These are phyloP conservation scores for Lodderomyces beijingensis DNA, from an alignment of 1,139 yeast genomes.

Conservation along the genomic window DNA sequence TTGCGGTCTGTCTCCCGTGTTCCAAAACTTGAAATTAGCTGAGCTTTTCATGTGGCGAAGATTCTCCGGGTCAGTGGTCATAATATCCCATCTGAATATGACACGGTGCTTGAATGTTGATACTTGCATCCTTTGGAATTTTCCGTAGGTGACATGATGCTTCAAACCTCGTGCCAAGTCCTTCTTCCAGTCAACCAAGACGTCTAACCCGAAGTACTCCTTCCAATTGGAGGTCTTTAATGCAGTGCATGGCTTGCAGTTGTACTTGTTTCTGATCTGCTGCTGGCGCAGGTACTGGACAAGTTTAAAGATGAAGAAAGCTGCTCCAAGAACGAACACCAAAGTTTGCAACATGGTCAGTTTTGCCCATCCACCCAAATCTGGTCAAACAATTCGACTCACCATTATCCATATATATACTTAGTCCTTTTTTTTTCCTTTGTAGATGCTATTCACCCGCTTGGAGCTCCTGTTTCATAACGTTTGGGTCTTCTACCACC, in stretches of 20 bases:
- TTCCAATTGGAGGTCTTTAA: slow-evolving; percentile 1
- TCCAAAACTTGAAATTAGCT: slow-evolving; percentile 39
- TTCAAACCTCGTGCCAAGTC: slow-evolving; percentile 1
- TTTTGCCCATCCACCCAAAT: too few relatives aligned
- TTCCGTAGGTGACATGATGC: slow-evolving; percentile 1
- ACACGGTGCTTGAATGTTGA: slow-evolving; percentile 4
- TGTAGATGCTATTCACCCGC: too few relatives aligned
- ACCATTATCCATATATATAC: too few relatives aligned
- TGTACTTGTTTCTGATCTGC: background rate
- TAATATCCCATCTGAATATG: slow-evolving; percentile 5
- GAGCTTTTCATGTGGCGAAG: slow-evolving; percentile 29
- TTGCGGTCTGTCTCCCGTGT: slow-evolving; percentile 38
- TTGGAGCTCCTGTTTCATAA: too few relatives aligned
- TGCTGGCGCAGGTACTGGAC: too few relatives aligned
- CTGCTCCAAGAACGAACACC: too few relatives aligned
- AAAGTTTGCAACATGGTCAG: too few relatives aligned
- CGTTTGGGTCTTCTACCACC: too few relatives aligned
- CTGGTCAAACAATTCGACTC: too few relatives aligned
- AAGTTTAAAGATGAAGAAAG: too few relatives aligned
- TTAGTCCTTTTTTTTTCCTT: too few relatives aligned
- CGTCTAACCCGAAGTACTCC: slow-evolving; percentile 3
- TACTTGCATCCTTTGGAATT: slow-evolving; percentile 2
- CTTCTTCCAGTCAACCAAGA: slow-evolving; percentile 1
- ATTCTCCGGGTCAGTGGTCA: slow-evolving; percentile 23
- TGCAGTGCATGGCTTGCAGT: slow-evolving; percentile 4